Evolutionary conservation across 202 grass and related monocot species (phyloP).

Genomic region (Setaria viridis): DNA sequence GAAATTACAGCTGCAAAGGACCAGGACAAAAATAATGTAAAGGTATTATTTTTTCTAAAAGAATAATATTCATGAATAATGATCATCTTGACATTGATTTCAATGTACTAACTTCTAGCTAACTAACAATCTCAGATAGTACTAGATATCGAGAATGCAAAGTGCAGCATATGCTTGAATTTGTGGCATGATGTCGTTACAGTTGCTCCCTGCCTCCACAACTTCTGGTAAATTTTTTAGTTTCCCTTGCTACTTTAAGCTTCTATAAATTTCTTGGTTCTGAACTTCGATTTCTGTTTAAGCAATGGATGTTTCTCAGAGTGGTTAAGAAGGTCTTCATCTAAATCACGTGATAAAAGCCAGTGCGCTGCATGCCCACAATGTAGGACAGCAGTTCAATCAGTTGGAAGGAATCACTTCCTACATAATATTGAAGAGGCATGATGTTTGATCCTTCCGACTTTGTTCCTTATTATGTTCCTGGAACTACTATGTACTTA

Average conservation of each 20-base stretch:
- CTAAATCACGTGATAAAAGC: slow-evolving; percentile 54
- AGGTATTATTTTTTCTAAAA: slow-evolving; percentile 51
- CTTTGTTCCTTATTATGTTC: slow-evolving; percentile 24
- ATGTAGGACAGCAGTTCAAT: slow-evolving; percentile 82
- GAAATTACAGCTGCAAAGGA: slow-evolving; percentile 61
- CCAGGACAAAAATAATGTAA: slow-evolving; percentile 58
- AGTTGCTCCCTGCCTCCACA: slow-evolving; percentile 94
- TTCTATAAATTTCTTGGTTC: slow-evolving; percentile 26
- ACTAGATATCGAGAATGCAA: slow-evolving; percentile 90
- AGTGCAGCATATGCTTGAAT: slow-evolving; percentile 99
- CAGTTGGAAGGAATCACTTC: slow-evolving; percentile 97
- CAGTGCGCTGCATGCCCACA: slow-evolving; percentile 80
- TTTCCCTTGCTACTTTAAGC: slow-evolving; percentile 3
- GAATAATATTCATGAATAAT: slow-evolving; percentile 34
- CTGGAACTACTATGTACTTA: slow-evolving; percentile 20
- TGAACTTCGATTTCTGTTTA: slow-evolving; percentile 41
- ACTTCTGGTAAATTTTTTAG: slow-evolving; percentile 81
- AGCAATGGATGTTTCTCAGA: slow-evolving; percentile 99
- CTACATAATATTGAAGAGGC: slow-evolving; percentile 95
- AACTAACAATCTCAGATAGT: slow-evolving; percentile 63
- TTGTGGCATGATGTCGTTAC: slow-evolving; percentile 99
- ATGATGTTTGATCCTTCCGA: slow-evolving; percentile 39
- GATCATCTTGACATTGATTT: slow-evolving; percentile 24
- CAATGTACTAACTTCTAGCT: slow-evolving; percentile 41
- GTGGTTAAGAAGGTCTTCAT: slow-evolving; percentile 94